Base-by-base conservation (phyloP, 192 early-diverging fungal genomes). In the Rhizoclosmatium globosum region DNA sequence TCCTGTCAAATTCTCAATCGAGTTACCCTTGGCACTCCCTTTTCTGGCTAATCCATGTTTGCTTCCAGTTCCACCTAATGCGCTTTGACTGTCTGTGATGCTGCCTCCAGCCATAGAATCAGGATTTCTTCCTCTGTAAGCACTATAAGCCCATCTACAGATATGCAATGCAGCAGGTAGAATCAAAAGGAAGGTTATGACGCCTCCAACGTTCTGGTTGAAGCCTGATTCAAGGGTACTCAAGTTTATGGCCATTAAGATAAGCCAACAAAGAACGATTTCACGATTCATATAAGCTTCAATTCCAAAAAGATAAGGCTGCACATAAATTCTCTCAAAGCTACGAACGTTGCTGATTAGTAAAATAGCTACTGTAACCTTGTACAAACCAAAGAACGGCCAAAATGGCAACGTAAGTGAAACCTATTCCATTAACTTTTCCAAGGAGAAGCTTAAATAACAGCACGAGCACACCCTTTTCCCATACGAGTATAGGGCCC, bases 221-320 rank as follows among this genome's bases (percentile, higher is more conserved):
- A 15, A 43, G 31, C 23, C 23, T 13, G n/a, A 65, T 45, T 60
- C 44, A 6, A 64, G 42, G 6, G 61, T 75, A 42, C 61, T 60
- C n/a, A 64, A 44, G 21, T 75, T 75, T 42, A 70, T 53, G n/a
- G 77, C 66, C 48, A 78, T 42, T 1, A 78, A 31, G 59, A 78
- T 46, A 2, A 78, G 48, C 77, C 77, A 78, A 21, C 77, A 53
- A 0, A 71, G 31, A 58, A 17, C 19, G 15, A 78, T 71, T 71
- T 78, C 77, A 3, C 77, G 66, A 53, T 71, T 70, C 67, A 78
- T 68, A 41, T 78, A 78, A 7, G 77, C 77, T 57, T 78, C 77
- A 21, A 78, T 53, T 56, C 53, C 47, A 56, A 17, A 56, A 19
- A 58, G 68, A 58, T 71, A 70, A 4, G 77, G 77, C 60, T 78